phyloP scores from a whole-genome alignment of 1,284 basidiomycete genomes.

The Boletellus deceptivus region DNA sequence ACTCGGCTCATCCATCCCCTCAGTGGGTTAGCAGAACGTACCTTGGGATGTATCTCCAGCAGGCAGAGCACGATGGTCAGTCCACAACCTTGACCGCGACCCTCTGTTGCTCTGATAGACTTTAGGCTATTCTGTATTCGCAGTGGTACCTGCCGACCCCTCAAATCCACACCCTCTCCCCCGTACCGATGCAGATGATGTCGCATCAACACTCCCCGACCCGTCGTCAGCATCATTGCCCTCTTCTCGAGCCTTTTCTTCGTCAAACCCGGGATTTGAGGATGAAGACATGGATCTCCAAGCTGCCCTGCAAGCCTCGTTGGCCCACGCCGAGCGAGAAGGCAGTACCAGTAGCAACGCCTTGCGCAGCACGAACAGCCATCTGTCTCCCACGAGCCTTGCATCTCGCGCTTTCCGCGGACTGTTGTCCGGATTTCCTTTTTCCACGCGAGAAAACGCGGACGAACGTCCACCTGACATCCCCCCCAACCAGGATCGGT shows the following conservation, averaged over 20 bases:
- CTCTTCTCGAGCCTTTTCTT: conserved; percentile 16
- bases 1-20: conserved; percentile 71
- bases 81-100: neutral
- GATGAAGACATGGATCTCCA: conserved; percentile 88
- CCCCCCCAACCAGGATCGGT: conserved; percentile 28
- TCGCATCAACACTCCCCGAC: conserved; percentile 60
- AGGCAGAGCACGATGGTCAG: conserved; percentile 81
- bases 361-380: conserved; percentile 15
- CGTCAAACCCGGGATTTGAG: conserved; percentile 49
- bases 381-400: conserved; percentile 31
- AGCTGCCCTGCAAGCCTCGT: conserved; percentile 78
- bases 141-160: conserved; percentile 58
- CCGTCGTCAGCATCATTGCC: conserved; percentile 35
- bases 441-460: conserved; percentile 7
- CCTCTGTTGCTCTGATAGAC: conserved; percentile 3
- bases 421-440: conserved; percentile 10
- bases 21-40: conserved; percentile 85
- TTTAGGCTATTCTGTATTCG: conserved; percentile 88
- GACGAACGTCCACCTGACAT: conserved; percentile 6
- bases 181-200: conserved; percentile 62
- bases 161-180: conserved; percentile 48
- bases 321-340: conserved; percentile 36
- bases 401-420: conserved; percentile 25
- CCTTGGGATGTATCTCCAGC: conserved; percentile 82
- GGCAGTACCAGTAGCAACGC: conserved; percentile 2